phyloP scores from a whole-genome alignment of 495 filamentous ascomycete genomes.

The Neurospora cerealis region DNA sequence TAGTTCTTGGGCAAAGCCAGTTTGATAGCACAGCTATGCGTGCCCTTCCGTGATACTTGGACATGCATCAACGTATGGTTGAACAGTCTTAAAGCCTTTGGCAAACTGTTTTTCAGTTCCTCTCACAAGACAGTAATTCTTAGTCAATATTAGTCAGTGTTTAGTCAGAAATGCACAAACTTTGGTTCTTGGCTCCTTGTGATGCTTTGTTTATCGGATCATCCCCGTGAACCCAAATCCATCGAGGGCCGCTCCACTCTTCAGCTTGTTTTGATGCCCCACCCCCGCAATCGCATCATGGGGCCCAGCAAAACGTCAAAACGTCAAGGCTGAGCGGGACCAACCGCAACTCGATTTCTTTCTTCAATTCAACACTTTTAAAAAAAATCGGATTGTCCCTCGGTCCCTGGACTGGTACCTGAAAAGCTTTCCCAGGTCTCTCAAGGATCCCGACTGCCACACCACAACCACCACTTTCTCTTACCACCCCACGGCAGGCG shows the following conservation, averaged over 20 bases:
- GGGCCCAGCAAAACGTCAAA: conserved; percentile 1
- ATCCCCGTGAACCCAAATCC: not conserved
- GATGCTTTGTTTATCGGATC: too few relatives aligned
- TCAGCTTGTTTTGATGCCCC: not conserved
- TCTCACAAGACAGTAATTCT: not conserved
- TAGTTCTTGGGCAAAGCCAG: not conserved
- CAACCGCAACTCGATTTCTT: not conserved
- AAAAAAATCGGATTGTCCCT: not conserved
- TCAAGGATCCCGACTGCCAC: not conserved
- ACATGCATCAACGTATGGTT: not conserved
- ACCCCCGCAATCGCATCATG: not conserved
- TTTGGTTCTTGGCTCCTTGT: not conserved
- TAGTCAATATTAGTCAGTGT: not conserved
- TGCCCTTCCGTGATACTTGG: not conserved
- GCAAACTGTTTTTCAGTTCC: not conserved
- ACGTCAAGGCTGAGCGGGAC: conserved; percentile 2
- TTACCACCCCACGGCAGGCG: too few relatives aligned
- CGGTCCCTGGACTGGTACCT: not conserved
- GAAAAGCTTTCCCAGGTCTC: not conserved
- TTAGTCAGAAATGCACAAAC: not conserved
- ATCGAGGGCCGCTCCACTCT: not conserved
- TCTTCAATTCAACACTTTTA: not conserved
- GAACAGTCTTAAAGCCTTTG: not conserved
- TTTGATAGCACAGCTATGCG: not conserved
- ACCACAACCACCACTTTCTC: not conserved